Conservation (phyloP, 129 eudicot genomes). For the Lactuca sativa region DNA sequence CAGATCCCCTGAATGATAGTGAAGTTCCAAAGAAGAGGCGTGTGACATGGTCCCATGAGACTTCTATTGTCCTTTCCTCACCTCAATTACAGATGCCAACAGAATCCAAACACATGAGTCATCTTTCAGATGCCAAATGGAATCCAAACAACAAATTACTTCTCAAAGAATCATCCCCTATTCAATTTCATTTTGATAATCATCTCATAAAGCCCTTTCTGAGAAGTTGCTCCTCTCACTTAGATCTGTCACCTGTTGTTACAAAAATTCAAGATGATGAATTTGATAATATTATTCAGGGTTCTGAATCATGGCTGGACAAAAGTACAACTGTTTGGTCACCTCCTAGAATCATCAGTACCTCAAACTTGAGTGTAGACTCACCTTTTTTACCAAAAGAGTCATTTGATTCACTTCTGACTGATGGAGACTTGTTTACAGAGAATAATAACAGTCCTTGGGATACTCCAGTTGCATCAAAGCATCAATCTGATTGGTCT, state of each 20-base stretch:
- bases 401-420: constrained; percentile 24
- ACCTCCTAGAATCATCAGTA: constrained; percentile 30
- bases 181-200: constrained; percentile 30
- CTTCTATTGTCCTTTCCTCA: constrained; percentile 31
- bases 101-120: constrained; percentile 27
- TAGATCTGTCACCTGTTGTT: constrained; percentile 32
- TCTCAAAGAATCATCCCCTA: constrained; percentile 23
- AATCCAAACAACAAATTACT: constrained; percentile 23
- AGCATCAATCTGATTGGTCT: constrained; percentile 28
- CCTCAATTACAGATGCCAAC: constrained; percentile 35
- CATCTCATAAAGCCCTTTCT: constrained; percentile 36
- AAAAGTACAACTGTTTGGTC: constrained; percentile 31
- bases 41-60: constrained; percentile 31
- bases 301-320: constrained; percentile 28
- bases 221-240: constrained; percentile 46
- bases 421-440: constrained; percentile 17
- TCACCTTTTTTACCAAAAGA: constrained; percentile 25
- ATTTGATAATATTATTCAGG: constrained; percentile 23
- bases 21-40: constrained; percentile 47
- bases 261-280: constrained; percentile 24
- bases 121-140: constrained; percentile 33
- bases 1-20: constrained; percentile 39
- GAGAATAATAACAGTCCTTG: constrained; percentile 27
- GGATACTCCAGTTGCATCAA: constrained; percentile 31
- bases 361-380: constrained; percentile 15